Evolutionary conservation across 768 basidiomycete genomes (phyloP).

Genomic region (Leccinum aurantiacum): DNA sequence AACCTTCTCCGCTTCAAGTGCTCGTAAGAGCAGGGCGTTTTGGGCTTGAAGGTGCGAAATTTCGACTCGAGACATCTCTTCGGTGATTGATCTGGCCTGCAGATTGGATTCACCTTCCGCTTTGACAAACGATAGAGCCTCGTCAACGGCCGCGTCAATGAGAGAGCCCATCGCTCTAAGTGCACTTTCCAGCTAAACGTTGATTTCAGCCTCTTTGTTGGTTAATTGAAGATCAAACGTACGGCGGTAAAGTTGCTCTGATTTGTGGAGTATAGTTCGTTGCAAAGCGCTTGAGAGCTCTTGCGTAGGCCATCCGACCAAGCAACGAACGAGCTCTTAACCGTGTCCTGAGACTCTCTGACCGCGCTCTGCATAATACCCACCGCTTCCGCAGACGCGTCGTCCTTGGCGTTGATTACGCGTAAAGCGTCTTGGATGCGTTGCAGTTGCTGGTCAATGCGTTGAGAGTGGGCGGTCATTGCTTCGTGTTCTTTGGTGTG

Average conservation of each 20-base stretch:
- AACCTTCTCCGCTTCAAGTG: slow-evolving; percentile 65
- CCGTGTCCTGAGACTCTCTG: slow-evolving; percentile 50
- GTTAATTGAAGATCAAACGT: slow-evolving; percentile 17
- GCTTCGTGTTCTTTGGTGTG: slow-evolving; percentile 56
- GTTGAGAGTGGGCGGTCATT: slow-evolving; percentile 47
- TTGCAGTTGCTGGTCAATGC: slow-evolving; percentile 58
- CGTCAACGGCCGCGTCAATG: slow-evolving; percentile 58
- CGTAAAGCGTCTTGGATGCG: slow-evolving; percentile 52
- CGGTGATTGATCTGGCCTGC: slow-evolving; percentile 49
- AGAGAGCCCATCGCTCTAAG: slow-evolving; percentile 58
- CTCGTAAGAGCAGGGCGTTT: slow-evolving; percentile 58
- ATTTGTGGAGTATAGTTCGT: slow-evolving; percentile 44
- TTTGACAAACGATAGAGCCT: slow-evolving; percentile 56
- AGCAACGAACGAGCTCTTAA: slow-evolving; percentile 50
- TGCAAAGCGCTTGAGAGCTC: slow-evolving; percentile 48
- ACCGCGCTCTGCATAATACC: slow-evolving; percentile 47
- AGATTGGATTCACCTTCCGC: slow-evolving; percentile 51
- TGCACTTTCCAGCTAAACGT: slow-evolving; percentile 50
- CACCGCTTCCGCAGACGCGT: slow-evolving; percentile 53
- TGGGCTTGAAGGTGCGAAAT: slow-evolving; percentile 65
- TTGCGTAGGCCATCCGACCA: slow-evolving; percentile 57
- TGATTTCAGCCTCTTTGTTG: slow-evolving; percentile 6
- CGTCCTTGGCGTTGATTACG: slow-evolving; percentile 56
- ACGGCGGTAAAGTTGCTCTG: slow-evolving; percentile 48
- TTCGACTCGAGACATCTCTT: slow-evolving; percentile 50